Base-by-base conservation (phyloP, 768 basidiomycete genomes). In the Lactifluus volemus region DNA sequence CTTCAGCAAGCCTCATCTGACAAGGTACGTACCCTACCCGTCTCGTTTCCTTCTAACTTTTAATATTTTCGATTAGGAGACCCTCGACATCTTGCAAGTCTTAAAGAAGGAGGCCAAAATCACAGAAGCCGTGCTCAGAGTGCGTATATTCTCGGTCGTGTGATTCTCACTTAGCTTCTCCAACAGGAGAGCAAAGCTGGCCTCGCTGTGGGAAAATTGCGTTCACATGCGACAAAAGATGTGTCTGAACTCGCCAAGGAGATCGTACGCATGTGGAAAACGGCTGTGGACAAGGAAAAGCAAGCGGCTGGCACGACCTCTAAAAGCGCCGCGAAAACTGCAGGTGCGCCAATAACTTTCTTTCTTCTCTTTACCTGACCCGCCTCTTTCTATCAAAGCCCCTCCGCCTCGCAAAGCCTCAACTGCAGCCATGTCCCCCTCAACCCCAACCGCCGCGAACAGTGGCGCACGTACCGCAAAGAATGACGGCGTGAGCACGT, bases 181-280 rank as follows among this genome's bases (percentile, higher is more conserved):
- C 12, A 64, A 32, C 68, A 95, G 93, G 92, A 95, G 74, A 94
- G 91, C 72, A 94, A 89, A 73, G 88, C 86, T 4, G 93, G 93
- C 52, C 75, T 96, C n/a, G 89, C 92, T 0, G 92, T 97, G 2
- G 92, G 92, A 55, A 95, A 95, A 75, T 80, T 95, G 17, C 83
- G 93, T 50, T 78, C 80, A 34, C 87, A 93, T 72, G 75, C 80
- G 0, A 76, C 81, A 12, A 89, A 87, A 68, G 80, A 84, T 11
- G 84, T 97, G 9, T 72, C 90, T 8, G 88, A 91, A 65, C 76
- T 89, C 6, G 91, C 94, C 17, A 96, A 95, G 72, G 92, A 92
- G 65, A 77, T 95, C 49, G 94, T 97, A 52, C 90, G 85, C 73
- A 88, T 86, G 68, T 97, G 93, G 93, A 95, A 95, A 74, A 80